phyloP scores from a whole-genome alignment of 345 rosid genomes.

The Ceriops tagal region DNA sequence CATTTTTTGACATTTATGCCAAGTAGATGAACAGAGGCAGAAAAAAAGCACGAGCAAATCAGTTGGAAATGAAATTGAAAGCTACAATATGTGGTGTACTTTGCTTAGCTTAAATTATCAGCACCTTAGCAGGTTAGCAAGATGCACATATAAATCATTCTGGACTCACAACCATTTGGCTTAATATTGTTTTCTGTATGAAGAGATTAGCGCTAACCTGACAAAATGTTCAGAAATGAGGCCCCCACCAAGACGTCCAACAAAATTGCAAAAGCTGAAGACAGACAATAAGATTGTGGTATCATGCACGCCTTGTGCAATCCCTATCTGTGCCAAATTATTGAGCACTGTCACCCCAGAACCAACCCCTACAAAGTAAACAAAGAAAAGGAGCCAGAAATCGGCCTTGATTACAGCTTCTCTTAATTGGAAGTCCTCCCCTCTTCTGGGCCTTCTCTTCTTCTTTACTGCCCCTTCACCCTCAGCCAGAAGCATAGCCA shows the following conservation, averaged over 20 bases:
- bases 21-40: background rate
- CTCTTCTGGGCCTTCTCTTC: constrained; percentile 62
- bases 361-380: constrained; percentile 64
- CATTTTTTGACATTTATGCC: constrained; percentile 4
- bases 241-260: constrained; percentile 67
- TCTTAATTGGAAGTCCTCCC: constrained; percentile 58
- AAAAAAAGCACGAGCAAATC: too few relatives aligned
- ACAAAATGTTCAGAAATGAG: constrained; percentile 59
- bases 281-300: constrained; percentile 57
- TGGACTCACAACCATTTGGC: too few relatives aligned
- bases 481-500: constrained; percentile 62
- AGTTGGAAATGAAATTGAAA: too few relatives aligned
- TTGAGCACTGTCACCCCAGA: constrained; percentile 68
- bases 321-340: constrained; percentile 72
- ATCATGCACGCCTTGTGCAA: constrained; percentile 47
- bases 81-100: too few relatives aligned
- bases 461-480: constrained; percentile 73
- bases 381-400: constrained; percentile 73
- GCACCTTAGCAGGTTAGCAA: background rate
- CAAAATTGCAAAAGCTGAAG: constrained; percentile 67
- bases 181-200: background rate
- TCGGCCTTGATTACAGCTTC: constrained; percentile 71
- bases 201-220: constrained; percentile 32
- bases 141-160: background rate
- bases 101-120: background rate